Conservation (phyloP, 441 rosid genomes). For the Manihot esculenta region DNA sequence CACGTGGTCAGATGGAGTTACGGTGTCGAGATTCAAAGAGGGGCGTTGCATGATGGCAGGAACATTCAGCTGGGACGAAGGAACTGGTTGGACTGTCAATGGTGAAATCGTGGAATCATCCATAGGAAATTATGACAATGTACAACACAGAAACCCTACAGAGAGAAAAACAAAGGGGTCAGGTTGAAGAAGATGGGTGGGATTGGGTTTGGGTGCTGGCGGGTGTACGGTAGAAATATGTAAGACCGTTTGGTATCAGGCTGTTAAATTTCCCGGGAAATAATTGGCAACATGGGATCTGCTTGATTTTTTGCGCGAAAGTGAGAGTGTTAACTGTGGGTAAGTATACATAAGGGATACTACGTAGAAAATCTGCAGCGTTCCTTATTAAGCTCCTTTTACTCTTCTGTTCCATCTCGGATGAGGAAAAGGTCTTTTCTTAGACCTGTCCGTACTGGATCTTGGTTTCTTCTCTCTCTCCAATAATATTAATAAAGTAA, state of each 20-base stretch:
- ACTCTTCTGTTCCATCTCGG: no score
- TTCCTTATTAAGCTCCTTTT: background rate
- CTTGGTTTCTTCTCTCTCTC: no score
- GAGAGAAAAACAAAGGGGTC: conserved; percentile 8
- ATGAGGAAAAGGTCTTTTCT: background rate
- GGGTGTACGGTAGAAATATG: background rate
- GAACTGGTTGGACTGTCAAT: conserved; percentile 22
- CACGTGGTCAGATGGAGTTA: conserved; percentile 36
- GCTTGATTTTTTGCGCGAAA: conserved; percentile 18
- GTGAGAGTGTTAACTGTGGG: background rate
- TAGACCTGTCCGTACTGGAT: background rate
- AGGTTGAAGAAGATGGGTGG: conserved; percentile 18
- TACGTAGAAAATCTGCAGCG: background rate
- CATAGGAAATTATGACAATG: conserved; percentile 31
- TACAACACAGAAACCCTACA: conserved; percentile 14
- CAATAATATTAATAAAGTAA: no score
- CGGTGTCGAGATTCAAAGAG: conserved; percentile 31
- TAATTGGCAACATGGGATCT: background rate
- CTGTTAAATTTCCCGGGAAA: conserved; percentile 34
- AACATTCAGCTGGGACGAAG: conserved; percentile 36
- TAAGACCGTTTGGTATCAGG: background rate
- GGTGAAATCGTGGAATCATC: conserved; percentile 42
- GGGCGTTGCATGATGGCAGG: conserved; percentile 49
- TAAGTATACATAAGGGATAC: background rate
- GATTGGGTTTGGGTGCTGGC: background rate